Percentiles rank a stretch among this genome's conserved stretches.
Conservation (phyloP, 2,329 filamentous ascomycete genomes). For the Phaeosphaeriaceae sp. region DNA sequence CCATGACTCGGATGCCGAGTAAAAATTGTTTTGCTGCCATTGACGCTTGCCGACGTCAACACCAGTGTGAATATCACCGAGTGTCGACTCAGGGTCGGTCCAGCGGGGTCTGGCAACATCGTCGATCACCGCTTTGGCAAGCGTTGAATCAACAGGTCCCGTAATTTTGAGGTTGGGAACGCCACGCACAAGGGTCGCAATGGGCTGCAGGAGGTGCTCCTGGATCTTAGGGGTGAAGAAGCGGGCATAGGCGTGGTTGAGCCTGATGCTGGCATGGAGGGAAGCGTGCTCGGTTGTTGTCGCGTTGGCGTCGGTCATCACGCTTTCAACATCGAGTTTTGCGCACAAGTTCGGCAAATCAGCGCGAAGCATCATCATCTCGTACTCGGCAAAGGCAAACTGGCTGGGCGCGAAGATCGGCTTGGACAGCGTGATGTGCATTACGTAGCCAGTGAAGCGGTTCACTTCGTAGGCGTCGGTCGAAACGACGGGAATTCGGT, state of each 20-base stretch:
- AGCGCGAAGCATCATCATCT: conserved; percentile 33
- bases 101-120: conserved; percentile 31
- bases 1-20: conserved; percentile 29
- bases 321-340: conserved; percentile 33
- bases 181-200: conserved; percentile 28
- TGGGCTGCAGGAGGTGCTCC: conserved; percentile 25
- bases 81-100: conserved; percentile 29
- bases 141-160: conserved; percentile 21
- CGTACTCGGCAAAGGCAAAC: conserved; percentile 28
- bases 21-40: conserved; percentile 34
- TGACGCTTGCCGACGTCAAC: conserved; percentile 37
- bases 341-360: conserved; percentile 30
- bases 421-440: conserved; percentile 36
- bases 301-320: conserved; percentile 33
- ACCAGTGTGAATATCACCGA: conserved; percentile 33
- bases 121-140: conserved; percentile 19
- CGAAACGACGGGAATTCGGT: conserved; percentile 30
- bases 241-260: conserved; percentile 22
- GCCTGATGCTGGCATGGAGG: conserved; percentile 21
- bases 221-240: conserved; percentile 29
- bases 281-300: conserved; percentile 27
- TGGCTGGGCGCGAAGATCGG: conserved; percentile 19
- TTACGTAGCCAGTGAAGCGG: conserved; percentile 33
- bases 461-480: conserved; percentile 20
- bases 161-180: conserved; percentile 25